These are phyloP conservation scores for Hirschioporus abietinus DNA, from an alignment of 768 basidiomycete genomes.

Conservation along the genomic window DNA sequence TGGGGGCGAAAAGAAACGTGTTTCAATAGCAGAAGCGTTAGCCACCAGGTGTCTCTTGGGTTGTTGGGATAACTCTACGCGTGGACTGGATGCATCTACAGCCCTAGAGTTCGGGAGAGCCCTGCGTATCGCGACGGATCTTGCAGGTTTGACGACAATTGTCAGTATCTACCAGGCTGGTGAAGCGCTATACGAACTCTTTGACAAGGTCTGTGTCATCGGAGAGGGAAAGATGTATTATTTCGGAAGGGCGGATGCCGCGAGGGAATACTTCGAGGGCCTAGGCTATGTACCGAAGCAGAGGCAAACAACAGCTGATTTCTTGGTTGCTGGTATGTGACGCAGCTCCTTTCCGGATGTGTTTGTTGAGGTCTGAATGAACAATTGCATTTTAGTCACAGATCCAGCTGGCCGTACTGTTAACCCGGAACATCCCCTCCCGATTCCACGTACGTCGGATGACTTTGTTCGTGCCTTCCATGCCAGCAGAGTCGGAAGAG, in stretches of 20 bases:
- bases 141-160: constrained; percentile 33
- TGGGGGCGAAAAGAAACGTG: constrained; percentile 62
- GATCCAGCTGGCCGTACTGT: constrained; percentile 47
- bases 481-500: constrained; percentile 31
- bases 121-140: constrained; percentile 35
- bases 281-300: constrained; percentile 42
- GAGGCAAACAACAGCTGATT: constrained; percentile 43
- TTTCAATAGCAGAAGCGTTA: constrained; percentile 65
- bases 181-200: constrained; percentile 36
- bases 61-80: constrained; percentile 64
- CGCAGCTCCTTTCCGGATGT: neutral
- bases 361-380: neutral
- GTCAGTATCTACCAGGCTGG: constrained; percentile 43
- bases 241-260: constrained; percentile 36
- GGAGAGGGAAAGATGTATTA: constrained; percentile 45
- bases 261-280: constrained; percentile 38
- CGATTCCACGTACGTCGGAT: constrained; percentile 35
- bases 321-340: constrained; percentile 34
- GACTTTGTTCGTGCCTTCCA: constrained; percentile 32
- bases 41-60: constrained; percentile 56
- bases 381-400: constrained; percentile 34
- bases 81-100: constrained; percentile 24
- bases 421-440: neutral
- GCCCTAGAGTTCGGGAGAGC: constrained; percentile 43
- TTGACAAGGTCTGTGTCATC: constrained; percentile 42